Base-by-base conservation (phyloP, 345 rosid genomes). In the Carallia brachiata region DNA sequence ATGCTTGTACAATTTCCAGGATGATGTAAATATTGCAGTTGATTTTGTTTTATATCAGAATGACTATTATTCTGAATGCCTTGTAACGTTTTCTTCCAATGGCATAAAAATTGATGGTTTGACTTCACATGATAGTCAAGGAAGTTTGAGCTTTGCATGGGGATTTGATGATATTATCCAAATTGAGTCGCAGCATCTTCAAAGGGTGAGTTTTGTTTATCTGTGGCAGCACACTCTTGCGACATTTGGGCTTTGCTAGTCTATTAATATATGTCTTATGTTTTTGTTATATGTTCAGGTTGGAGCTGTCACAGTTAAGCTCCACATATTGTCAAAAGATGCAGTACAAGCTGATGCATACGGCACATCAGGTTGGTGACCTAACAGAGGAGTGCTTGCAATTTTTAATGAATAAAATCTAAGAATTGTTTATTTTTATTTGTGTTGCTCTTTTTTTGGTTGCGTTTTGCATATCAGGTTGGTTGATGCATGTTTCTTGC, bases 151-250 rank as follows among this genome's bases (percentile, higher is more conserved):
- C 70, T 73, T 83, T 64, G 95, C 85, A 65, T 84, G 73, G 81
- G 79, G 76, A 76, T 77, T 94, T 62, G 96, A 87, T 70, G 96
- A 91, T 79, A 87, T 94, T 62, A 69, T 91, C 61, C 74, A 66
- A 50, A 86, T 94, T 13, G 79, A 82, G 40, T 82, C 86, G 73
- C 86, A 79, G 60, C 81, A 87, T 82, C 74, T 83, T 76, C 87
- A 79, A 77, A 86, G 79, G 80, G 99, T 94, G 79, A 87, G 93
- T 60, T 67, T 39, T 70, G 13, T 16, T 19, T 32, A 30, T 52
- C 28, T 63, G 31, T 62, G 32, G 52, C 27, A 36, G 54, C 37
- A 12, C 53, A 8, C 27, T 7, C 6, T 54, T 69, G 53, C 56
- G 62, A 12, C 37, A 27, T 7, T 54, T 18, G n/a, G 27, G 6